phyloP scores from a whole-genome alignment of 129 eudicot species.

The Ambrosia trifida region DNA sequence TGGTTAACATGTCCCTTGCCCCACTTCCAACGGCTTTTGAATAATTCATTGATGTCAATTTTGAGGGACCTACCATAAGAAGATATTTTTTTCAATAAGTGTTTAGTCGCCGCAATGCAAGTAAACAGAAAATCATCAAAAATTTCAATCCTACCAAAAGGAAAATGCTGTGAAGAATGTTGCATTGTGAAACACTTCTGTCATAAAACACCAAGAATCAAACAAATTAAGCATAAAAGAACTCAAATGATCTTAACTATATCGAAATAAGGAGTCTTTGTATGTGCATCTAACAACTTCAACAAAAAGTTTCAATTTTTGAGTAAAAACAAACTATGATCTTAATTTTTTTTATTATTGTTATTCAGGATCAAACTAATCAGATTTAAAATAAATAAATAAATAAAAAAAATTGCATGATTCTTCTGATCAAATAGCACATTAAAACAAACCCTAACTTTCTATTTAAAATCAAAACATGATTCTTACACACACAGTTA shows the following conservation, averaged over 20 bases:
- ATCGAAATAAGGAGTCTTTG: background rate
- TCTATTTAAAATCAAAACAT: background rate
- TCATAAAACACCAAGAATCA: constrained; percentile 15
- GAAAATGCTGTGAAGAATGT: constrained; percentile 37
- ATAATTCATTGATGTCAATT: constrained; percentile 34
- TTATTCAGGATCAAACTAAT: background rate
- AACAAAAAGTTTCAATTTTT: constrained; percentile 1
- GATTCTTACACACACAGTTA: background rate
- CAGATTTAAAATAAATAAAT: background rate
- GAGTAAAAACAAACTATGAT: background rate
- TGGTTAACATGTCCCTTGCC: constrained; percentile 34
- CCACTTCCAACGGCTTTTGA: constrained; percentile 50
- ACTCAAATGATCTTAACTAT: background rate
- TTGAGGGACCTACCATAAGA: constrained; percentile 41
- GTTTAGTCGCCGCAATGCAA: constrained; percentile 17
- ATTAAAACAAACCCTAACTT: constrained; percentile 18
- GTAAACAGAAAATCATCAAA: background rate
- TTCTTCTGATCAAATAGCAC: constrained; percentile 8
- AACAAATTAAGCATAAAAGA: constrained; percentile 3
- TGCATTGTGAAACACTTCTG: constrained; percentile 43
- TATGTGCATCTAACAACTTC: background rate
- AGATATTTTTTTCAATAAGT: background rate
- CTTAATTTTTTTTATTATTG: background rate
- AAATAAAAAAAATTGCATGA: no score
- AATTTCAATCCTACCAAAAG: constrained; percentile 38